phyloP scores from a whole-genome alignment of 768 basidiomycete genomes.

The Boletales sp. region DNA sequence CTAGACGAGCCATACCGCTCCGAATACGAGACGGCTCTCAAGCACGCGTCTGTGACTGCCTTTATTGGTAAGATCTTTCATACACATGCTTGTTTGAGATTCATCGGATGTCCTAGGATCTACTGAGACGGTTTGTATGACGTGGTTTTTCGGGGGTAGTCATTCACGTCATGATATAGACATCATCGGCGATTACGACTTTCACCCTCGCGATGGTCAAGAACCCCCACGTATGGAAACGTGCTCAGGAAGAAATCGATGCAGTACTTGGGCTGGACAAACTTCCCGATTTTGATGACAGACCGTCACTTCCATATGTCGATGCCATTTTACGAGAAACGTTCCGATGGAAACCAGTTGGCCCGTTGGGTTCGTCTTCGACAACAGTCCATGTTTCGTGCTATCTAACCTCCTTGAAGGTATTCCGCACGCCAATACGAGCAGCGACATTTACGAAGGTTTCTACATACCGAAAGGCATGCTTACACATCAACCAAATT shows the following conservation, averaged over 20 bases:
- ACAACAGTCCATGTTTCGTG: neutral
- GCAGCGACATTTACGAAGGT: conserved; percentile 38
- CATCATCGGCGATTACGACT: neutral
- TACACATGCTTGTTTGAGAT: too few species aligned
- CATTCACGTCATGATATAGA: neutral
- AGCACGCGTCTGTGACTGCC: too few species aligned
- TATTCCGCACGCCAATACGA: conserved; percentile 24
- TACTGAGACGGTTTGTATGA: too few species aligned
- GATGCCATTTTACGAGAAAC: conserved; percentile 8
- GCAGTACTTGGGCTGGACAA: neutral
- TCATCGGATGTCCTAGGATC: too few species aligned
- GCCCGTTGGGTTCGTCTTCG: neutral
- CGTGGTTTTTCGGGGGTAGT: too few species aligned
- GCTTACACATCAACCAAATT: neutral
- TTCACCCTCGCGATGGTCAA: conserved; percentile 11
- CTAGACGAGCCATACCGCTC: too few species aligned
- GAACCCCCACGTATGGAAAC: conserved; percentile 11
- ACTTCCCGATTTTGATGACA: neutral
- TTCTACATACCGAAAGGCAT: conserved; percentile 50
- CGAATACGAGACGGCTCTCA: too few species aligned
- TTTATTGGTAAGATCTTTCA: too few species aligned
- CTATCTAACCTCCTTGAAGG: neutral
- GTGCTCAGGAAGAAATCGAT: conserved; percentile 11
- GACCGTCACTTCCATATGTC: conserved; percentile 5
- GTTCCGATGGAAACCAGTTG: conserved; percentile 3